Evolutionary conservation across 2,329 filamentous ascomycete genomes (phyloP).

Genomic region (Hyphodiscus sp.): DNA sequence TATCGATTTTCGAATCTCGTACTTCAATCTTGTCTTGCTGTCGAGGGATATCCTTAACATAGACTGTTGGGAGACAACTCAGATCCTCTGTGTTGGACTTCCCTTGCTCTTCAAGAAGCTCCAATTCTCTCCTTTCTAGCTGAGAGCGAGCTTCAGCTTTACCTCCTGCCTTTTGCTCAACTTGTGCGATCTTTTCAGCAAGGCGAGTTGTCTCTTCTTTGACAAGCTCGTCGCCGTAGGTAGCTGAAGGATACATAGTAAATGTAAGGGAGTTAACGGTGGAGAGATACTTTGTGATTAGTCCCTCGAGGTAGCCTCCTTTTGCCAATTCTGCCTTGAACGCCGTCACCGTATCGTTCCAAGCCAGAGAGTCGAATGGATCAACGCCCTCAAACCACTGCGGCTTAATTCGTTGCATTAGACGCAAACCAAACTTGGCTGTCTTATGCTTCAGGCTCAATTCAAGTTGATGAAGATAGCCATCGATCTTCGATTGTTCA

Average conservation of each 20-base stretch:
- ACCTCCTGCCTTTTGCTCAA: slow-evolving; percentile 61
- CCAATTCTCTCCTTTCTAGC: slow-evolving; percentile 71
- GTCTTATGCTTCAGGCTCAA: slow-evolving; percentile 95
- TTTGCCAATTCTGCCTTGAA: slow-evolving; percentile 74
- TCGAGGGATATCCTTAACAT: slow-evolving; percentile 83
- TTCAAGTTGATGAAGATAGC: slow-evolving; percentile 88
- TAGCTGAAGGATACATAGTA: slow-evolving; percentile 82
- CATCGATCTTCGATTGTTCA: slow-evolving; percentile 83
- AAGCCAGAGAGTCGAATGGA: slow-evolving; percentile 83
- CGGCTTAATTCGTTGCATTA: slow-evolving; percentile 82
- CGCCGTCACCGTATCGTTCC: slow-evolving; percentile 79
- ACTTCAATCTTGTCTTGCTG: slow-evolving; percentile 55
- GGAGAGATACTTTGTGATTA: slow-evolving; percentile 85
- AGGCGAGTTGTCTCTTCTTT: slow-evolving; percentile 72
- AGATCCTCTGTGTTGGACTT: slow-evolving; percentile 79
- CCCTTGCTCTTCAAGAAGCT: slow-evolving; percentile 75
- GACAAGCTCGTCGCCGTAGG: slow-evolving; percentile 66
- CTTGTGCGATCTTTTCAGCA: slow-evolving; percentile 65
- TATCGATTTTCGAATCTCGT: slow-evolving; percentile 58
- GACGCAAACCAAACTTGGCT: slow-evolving; percentile 84
- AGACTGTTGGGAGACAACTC: slow-evolving; percentile 79
- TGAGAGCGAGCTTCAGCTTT: slow-evolving; percentile 64
- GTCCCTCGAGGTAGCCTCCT: slow-evolving; percentile 72
- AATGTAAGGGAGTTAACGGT: slow-evolving; percentile 85
- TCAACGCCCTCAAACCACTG: slow-evolving; percentile 95